Evolutionary conservation across 257 asterid species (phyloP).

Genomic region (Solanum tacnaense): DNA sequence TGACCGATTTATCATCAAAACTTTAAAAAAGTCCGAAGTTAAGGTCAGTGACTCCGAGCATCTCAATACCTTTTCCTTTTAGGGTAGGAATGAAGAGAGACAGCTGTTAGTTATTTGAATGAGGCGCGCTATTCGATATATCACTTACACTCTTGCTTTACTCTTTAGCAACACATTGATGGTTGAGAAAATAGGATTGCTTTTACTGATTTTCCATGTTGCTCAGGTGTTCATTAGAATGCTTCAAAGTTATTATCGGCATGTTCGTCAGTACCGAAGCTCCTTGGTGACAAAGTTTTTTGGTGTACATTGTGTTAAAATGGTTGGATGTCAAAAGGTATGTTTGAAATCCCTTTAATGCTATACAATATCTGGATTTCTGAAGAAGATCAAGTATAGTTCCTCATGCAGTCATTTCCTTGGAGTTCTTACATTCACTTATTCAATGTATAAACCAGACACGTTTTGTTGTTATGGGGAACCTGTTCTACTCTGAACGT

Average conservation of each 20-base stretch:
- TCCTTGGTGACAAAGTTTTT: constrained; percentile 18
- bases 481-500: constrained; percentile 73
- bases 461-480: constrained; percentile 72
- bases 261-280: constrained; percentile 7
- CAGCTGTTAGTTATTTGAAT: neutral
- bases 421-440: neutral
- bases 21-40: constrained; percentile 20
- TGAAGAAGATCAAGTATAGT: neutral
- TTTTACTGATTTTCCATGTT: neutral
- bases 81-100: neutral
- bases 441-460: constrained; percentile 6
- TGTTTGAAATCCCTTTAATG: neutral
- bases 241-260: constrained; percentile 15
- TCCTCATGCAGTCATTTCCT: neutral
- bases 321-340: constrained; percentile 19
- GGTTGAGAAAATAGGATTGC: neutral
- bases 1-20: constrained; percentile 22
- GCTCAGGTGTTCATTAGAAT: constrained; percentile 17
- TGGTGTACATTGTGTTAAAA: constrained; percentile 19
- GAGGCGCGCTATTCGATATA: neutral
- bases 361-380: neutral
- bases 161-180: neutral
- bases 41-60: constrained; percentile 9
- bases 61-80: neutral
- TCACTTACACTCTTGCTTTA: neutral